These are phyloP conservation scores for Zhuliangozyma blackwelliae DNA, from an alignment of 1,139 yeast species.

Conservation along the genomic window DNA sequence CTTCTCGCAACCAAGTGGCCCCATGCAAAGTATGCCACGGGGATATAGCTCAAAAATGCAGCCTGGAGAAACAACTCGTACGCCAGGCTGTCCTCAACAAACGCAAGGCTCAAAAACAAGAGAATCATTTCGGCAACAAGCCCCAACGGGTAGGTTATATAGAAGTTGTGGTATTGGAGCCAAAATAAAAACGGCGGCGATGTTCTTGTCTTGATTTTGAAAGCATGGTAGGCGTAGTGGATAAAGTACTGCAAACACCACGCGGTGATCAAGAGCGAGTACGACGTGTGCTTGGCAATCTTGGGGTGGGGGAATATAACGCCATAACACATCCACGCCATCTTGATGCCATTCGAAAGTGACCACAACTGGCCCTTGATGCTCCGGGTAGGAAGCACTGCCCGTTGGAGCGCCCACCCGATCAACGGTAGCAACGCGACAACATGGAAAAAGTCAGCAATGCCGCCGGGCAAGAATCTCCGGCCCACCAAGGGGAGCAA, in stretches of 20 bases:
- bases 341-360: conserved; percentile 25
- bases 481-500: conserved; percentile 60
- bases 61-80: conserved; percentile 25
- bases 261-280: conserved; percentile 43
- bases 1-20: conserved; percentile 23
- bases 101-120: conserved; percentile 46
- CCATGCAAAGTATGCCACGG: conserved; percentile 36
- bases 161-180: conserved; percentile 38
- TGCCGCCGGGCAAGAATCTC: conserved; percentile 62
- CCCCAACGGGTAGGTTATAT: conserved; percentile 43
- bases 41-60: conserved; percentile 31
- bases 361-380: conserved; percentile 22
- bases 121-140: conserved; percentile 50
- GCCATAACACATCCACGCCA: conserved; percentile 43
- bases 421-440: conserved; percentile 34
- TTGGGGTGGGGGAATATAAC: conserved; percentile 46
- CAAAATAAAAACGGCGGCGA: conserved; percentile 32
- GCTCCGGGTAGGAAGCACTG: conserved; percentile 11
- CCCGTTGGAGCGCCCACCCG: conserved; percentile 21
- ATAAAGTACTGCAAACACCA: conserved; percentile 43
- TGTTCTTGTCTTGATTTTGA: conserved; percentile 37
- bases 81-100: conserved; percentile 31
- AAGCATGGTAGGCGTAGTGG: conserved; percentile 45
- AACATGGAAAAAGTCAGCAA: conserved; percentile 59
- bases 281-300: conserved; percentile 45